phyloP scores from a whole-genome alignment of 192 early-diverging fungal genomes.

The Coemansia sp. region DNA sequence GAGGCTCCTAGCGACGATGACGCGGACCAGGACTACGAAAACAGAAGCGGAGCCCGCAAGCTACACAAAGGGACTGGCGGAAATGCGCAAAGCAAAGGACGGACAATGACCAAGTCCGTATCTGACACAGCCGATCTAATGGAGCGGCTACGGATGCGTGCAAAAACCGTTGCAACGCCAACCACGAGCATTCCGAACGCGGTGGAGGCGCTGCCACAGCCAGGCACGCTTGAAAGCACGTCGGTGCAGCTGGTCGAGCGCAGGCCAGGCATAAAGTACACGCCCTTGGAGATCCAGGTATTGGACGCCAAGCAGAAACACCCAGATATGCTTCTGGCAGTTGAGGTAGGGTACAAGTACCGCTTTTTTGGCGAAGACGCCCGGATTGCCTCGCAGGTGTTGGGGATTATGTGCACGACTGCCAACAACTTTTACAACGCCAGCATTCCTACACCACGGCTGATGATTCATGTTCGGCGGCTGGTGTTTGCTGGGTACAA shows the following conservation, averaged over 20 bases:
- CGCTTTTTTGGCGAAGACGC: slow-evolving; percentile 91
- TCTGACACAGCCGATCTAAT: slow-evolving; percentile 24
- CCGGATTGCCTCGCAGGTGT: slow-evolving; percentile 68
- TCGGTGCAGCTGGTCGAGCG: slow-evolving; percentile 44
- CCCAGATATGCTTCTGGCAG: slow-evolving; percentile 70
- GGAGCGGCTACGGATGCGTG: slow-evolving; percentile 28
- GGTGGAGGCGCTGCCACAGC: neutral
- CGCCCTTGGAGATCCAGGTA: slow-evolving; percentile 82
- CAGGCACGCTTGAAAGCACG: slow-evolving; percentile 24
- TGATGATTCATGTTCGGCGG: slow-evolving; percentile 78
- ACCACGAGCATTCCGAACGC: neutral
- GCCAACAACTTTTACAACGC: slow-evolving; percentile 79
- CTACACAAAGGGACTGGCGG: slow-evolving; percentile 12
- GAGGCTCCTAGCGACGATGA: slow-evolving; percentile 1
- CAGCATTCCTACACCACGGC: slow-evolving; percentile 74
- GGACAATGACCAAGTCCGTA: slow-evolving; percentile 19
- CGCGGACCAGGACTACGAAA: neutral
- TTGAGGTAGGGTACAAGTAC: slow-evolving; percentile 96
- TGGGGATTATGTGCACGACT: slow-evolving; percentile 77
- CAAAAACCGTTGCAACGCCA: slow-evolving; percentile 1
- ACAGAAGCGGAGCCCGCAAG: neutral
- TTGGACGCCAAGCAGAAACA: slow-evolving; percentile 69
- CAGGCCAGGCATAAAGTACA: slow-evolving; percentile 54
- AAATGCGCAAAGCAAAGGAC: slow-evolving; percentile 6
- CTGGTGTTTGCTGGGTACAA: slow-evolving; percentile 80